Evolutionary conservation across 2,329 filamentous ascomycete genomes (phyloP), one percentile per base, ranked within the genome.

Genomic region (Aureobasidium musti): DNA sequence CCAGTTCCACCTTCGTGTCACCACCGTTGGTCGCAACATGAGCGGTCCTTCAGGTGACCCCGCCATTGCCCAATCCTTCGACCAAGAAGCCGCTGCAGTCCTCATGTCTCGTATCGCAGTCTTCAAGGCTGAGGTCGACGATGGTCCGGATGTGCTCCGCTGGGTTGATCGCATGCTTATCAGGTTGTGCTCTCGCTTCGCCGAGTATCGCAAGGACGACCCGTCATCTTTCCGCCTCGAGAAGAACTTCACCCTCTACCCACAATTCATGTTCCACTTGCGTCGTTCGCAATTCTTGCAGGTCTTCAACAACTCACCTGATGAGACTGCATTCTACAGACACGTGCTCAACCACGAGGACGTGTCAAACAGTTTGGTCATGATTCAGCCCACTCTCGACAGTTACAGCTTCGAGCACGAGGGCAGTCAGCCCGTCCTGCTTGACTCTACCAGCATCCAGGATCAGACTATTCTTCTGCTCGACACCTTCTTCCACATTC

Each of bases 131-230:
- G 95, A 99, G 77, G 93, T 98, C 30, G 95, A 99, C 73, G 95
- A 99, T 76, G 95, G 95, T 0, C 95, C 95, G n/a, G 95, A 99
- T 78, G 94, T 99, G 30, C 84, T 99, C 66, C 88, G 95, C 76
- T 99, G 95, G 95, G 95, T 99, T 28, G 95, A 99, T 76, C 87
- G 95, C 71, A 99, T 99, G 95, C 87, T 99, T 68, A 99, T 99
- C 77, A 86, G 95, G 64, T 84, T 99, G 30, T 99, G 95, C 82
- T 96, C 94, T 49, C 87, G 94, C 72, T 99, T 99, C 76, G 95
- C 95, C 33, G 95, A 99, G 78, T 99, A 99, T 77, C 87, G 95
- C 69, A 99, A 99, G 80, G 95, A 99, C 76, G 95, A 99, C 73
- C 92, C 95, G 17, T 96, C 94, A 5, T 98, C 94, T 0, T 99